Base-by-base conservation (phyloP, 257 asterid species). In the Vinca minor region DNA sequence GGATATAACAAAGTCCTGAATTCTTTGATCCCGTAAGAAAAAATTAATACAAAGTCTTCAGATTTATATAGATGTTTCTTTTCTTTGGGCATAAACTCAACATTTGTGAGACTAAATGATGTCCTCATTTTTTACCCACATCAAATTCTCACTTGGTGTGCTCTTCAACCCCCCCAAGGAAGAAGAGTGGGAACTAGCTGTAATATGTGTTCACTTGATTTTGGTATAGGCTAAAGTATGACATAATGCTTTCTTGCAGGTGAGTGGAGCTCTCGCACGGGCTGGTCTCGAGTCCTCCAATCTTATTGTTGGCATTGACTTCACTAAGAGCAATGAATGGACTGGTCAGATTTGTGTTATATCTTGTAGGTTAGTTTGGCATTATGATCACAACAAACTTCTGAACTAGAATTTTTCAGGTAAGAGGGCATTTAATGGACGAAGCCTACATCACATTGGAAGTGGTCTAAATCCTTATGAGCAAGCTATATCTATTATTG, bases 281-380 rank as follows among this genome's bases (percentile, higher is more conserved):
- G 96, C 96, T 69, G 98, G 97, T 62, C 91, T 93, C 12, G 98
- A 93, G 72, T 93, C 98, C 34, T 87, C 98, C 50, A 92, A 93
- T 79, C 87, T 89, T 18, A 93, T 93, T 74, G 83, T 93, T 29
- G 98, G 97, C 31, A 84, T 93, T 26, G 97, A 93, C 79, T 89
- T 87, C 79, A 92, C 98, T 2, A 92, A 87, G 91, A 92, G 97
- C 81, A 92, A 92, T 49, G 97, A 92, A 73, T 92, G 98, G 97
- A 92, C 98, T 73, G 98, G 98, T 92, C 52, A 34, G 14, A 20
- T 54, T 34, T 63, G 68, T 12, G 8, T 57, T 50, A 35, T 34
- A 35, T 8, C 48, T 23, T 34, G 41, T 17, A 44, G 18, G 20
- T 59, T 39, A 7, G 20, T 39, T n/a, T n/a, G n/a, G 32, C n/a